Evolutionary conservation across 345 rosid genomes (phyloP), one percentile per base, ranked within the genome.

Genomic region (Gossypium stocksii): DNA sequence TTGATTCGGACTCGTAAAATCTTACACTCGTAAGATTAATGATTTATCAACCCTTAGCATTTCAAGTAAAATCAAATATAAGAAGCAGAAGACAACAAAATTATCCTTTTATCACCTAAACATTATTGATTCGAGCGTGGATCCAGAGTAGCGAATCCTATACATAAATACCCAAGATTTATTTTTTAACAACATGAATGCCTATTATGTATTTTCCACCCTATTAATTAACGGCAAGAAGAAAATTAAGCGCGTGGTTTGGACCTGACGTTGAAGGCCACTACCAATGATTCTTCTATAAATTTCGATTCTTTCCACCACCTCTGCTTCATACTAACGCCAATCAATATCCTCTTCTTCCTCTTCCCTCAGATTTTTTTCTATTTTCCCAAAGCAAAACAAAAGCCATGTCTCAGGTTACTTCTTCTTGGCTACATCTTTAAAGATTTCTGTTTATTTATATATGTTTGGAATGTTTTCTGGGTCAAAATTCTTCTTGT

Each of bases 371-470:
- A 8, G 14, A 4, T 16, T 34, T 34, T 34, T 34, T 34, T 34
- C 3, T 49, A 14, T 16, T 51, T 51, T 49, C 38, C 16, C 44
- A 17, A 17, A 17, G 59, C 45, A 8, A 4, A 34, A 34, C 41
- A 59, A 49, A 49, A 27, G 13, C 72, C 45, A 69, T 69, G 72
- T 69, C 59, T 69, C 72, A 69, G 72, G 72, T 49, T 68, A 48
- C 58, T 9, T 49, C 16, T 67, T 48, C 51, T 46, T 46, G 15
- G 23, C 20, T 49, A 23, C 27, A 23, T 45, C 34, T 15, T 67
- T 23, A 23, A 19, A 13, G 17, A 14, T 16, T 49, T 68, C 1
- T 68, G 2, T 68, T 49, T 62, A 22, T 15, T 25, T 25, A 14
- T 68, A 25, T 68, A 23, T 49, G 44, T 49, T 68, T 46, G 19